Evolutionary conservation across 2,329 filamentous ascomycete genomes (phyloP).

Genomic region (Pseudogymnoascus verrucosus): DNA sequence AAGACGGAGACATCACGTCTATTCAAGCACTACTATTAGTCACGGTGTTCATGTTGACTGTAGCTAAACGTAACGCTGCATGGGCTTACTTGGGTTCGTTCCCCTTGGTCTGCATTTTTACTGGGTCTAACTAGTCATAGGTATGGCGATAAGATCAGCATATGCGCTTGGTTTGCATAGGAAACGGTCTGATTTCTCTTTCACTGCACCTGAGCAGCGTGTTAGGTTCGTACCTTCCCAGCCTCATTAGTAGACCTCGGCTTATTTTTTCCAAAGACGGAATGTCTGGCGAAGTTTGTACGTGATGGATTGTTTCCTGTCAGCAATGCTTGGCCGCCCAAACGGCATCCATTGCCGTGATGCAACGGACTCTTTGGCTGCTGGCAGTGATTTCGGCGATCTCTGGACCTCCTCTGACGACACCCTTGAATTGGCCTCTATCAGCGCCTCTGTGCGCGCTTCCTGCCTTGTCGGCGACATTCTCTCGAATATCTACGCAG

Average conservation of each 20-base stretch:
- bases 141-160: conserved; percentile 55
- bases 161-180: conserved; percentile 55
- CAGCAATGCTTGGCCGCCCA: conserved; percentile 54
- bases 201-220: conserved; percentile 37
- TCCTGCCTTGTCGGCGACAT: conserved; percentile 14
- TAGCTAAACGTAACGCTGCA: conserved; percentile 54
- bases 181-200: conserved; percentile 49
- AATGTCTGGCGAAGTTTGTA: conserved; percentile 59
- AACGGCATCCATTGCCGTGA: conserved; percentile 26
- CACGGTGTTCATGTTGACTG: conserved; percentile 54
- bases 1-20: conserved; percentile 57
- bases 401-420: neutral
- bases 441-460: conserved; percentile 10
- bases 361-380: conserved; percentile 3
- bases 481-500: neutral
- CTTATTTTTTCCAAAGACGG: too few species aligned
- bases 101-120: neutral
- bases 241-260: too few species aligned
- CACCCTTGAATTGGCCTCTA: neutral
- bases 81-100: conserved; percentile 51
- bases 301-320: conserved; percentile 55
- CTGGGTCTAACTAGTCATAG: conserved; percentile 28
- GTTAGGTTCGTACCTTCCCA: conserved; percentile 12
- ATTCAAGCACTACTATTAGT: conserved; percentile 57
- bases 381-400: neutral